Evolutionary conservation across 768 basidiomycete genomes (phyloP), one percentile per base, ranked within the genome.

Genomic region (Auricularia sp.): DNA sequence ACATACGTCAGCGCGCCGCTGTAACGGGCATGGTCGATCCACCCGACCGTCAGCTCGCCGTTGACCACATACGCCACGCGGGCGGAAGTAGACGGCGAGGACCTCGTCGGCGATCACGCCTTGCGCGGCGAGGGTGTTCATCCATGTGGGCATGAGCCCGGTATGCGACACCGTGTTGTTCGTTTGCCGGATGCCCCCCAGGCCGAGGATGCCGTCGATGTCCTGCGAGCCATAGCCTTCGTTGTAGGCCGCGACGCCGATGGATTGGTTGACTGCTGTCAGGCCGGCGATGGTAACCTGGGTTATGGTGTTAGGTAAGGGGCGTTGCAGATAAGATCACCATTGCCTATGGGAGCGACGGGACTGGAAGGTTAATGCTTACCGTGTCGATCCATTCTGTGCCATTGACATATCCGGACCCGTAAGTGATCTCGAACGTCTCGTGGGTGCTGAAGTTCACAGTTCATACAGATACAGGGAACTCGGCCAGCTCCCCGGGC

Each of bases 41-140:
- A 35, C 35, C 63, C 63, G 63, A 64, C 39, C 36, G 63, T 64
- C 18, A 64, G 53, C 58, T 64, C 63, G 63, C 63, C 63, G 63
- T 64, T 44, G 36, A 39, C 14, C 8, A 36, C 54, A 3, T 54
- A 58, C 16, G 63, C 35, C 54, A 39, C 54, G 44, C 54, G 63
- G 63, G 14, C 51, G 33, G 39, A 58, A 60, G 63, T 64, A 64
- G 18, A 64, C 58, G 43, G 56, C 63, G 39, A 64, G 54, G 54
- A 64, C 39, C 56, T 64, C 63, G 39, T 54, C 58, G 6, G 14
- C 29, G 56, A 64, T 64, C 16, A 29, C 29, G 4, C 63, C 63
- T 54, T 64, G 63, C 42, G 34, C n/a, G 54, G 39, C 23, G 14
- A 64, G 56, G 56, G 59, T 64, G 56, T 64, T 58, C 34, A 42